These are phyloP conservation scores for Omphalotus olearius DNA, from an alignment of 1,284 basidiomycete genomes.

Conservation along the genomic window DNA sequence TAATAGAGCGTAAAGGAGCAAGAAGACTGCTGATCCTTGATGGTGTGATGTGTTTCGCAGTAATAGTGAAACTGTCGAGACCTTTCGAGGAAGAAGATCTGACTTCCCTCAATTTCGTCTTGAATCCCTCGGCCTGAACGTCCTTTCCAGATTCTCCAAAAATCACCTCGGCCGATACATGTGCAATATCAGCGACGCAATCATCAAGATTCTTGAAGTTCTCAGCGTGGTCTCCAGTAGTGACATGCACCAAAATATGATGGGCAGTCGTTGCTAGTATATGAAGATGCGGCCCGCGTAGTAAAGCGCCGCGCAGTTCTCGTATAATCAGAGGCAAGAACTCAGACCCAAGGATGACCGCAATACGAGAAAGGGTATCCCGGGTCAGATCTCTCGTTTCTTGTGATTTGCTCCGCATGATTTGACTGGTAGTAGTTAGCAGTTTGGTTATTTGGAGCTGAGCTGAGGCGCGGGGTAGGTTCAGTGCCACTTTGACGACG, in stretches of 20 bases:
- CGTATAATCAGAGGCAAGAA: conserved; percentile 75
- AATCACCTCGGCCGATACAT: conserved; percentile 88
- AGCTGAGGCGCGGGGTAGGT: conserved; percentile 71
- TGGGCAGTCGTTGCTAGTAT: conserved; percentile 87
- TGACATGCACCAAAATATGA: conserved; percentile 78
- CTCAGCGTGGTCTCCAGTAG: conserved; percentile 50
- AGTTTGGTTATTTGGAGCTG: conserved; percentile 76
- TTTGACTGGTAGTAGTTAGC: conserved; percentile 83
- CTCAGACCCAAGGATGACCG: conserved; percentile 66
- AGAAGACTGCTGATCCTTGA: conserved; percentile 75
- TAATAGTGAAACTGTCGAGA: conserved; percentile 79
- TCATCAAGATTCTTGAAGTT: conserved; percentile 68
- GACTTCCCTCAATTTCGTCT: conserved; percentile 92
- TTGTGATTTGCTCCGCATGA: conserved; percentile 89
- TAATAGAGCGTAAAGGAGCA: conserved; percentile 77
- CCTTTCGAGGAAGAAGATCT: conserved; percentile 75
- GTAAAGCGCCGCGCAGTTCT: conserved; percentile 80
- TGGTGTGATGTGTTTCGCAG: conserved; percentile 77
- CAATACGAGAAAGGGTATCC: conserved; percentile 84
- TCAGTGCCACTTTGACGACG: conserved; percentile 80
- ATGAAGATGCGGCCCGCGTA: conserved; percentile 93
- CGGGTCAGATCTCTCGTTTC: conserved; percentile 89
- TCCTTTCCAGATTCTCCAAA: conserved; percentile 95
- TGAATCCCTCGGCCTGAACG: conserved; percentile 86
- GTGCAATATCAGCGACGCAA: conserved; percentile 74